Evolutionary conservation across 1,284 basidiomycete genomes (phyloP).

Genomic region (Serendipita sp.): DNA sequence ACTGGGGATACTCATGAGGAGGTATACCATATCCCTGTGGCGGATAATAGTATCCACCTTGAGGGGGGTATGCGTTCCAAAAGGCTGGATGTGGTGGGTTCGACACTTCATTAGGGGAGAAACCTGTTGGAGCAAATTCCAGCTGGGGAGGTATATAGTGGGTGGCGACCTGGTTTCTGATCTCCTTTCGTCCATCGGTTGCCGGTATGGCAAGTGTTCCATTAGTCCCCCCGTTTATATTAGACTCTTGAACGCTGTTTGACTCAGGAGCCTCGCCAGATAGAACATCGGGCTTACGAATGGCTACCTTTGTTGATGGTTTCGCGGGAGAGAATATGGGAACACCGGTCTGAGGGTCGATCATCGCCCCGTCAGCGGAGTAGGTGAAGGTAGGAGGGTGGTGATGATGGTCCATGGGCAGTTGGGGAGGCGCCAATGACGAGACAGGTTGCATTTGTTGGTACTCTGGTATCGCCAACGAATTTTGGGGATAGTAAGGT

Average conservation of each 20-base stretch:
- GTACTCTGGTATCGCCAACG: neutral
- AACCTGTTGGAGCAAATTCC: no score
- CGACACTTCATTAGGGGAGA: neutral
- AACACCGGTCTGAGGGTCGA: neutral
- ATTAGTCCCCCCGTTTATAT: neutral
- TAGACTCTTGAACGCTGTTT: conserved; percentile 17
- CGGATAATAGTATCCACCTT: neutral
- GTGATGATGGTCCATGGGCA: neutral
- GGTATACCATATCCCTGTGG: neutral
- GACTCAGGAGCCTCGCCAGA: conserved; percentile 11
- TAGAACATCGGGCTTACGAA: neutral
- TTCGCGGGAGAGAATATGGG: neutral
- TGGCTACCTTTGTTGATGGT: neutral
- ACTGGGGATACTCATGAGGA: neutral
- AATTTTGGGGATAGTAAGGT: neutral
- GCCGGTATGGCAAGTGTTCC: no score
- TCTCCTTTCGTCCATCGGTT: no score
- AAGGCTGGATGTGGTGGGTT: neutral
- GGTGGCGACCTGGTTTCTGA: no score
- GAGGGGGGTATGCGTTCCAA: neutral
- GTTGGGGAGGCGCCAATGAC: neutral
- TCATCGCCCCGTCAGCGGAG: neutral
- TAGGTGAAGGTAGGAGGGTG: neutral
- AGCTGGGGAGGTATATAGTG: no score
- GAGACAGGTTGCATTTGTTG: no score